Evolutionary conservation across 1,284 basidiomycete species (phyloP), one percentile per base, ranked within the genome.

Genomic region (Tilletia caries): DNA sequence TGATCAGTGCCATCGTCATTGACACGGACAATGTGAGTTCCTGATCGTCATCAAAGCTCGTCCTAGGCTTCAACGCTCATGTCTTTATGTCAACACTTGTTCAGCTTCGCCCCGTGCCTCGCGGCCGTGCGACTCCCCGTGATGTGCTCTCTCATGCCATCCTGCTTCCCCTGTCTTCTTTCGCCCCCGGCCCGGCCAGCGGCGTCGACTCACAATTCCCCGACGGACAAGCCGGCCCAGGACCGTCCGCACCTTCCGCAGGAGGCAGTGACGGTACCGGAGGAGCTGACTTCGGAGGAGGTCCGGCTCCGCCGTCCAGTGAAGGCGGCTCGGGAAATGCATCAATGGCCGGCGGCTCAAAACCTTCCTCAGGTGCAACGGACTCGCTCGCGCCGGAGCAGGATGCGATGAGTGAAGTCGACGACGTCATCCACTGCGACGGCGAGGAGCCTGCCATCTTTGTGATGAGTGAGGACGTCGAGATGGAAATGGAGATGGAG

Each of bases 1-100:
- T 79, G 18, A 70, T 81, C 66, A 84, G 84, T 3, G 88, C 89
- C 0, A 69, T 85, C 69, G 70, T 73, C 65, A 81, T 83, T 71
- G 71, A 77, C 82, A 71, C 81, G 78, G 69, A 75, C 83, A 73
- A 81, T 70, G 89, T 32, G 87, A 66, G 33, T 50, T 50, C 25
- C 48, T n/a, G 48, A 18, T 2, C n/a, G n/a, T n/a, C n/a, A n/a
- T n/a, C n/a, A n/a, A n/a, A n/a, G n/a, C n/a, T n/a, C n/a, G n/a
- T n/a, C n/a, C n/a, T n/a, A n/a, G n/a, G n/a, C n/a, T n/a, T n/a
- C n/a, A n/a, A n/a, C 48, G 20, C 48, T 50, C 10, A 50, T 27
- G 6, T 50, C 37, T 41, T 50, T n/a, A 50, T 20, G 6, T 27
- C 48, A 50, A 1, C 20, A 12, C 48, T 50, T 20, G 10, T 18